Evolutionary conservation across 2,329 filamentous ascomycete species (phyloP), one percentile per base, ranked within the genome.

Genomic region (Ophiosphaerella narmari): DNA sequence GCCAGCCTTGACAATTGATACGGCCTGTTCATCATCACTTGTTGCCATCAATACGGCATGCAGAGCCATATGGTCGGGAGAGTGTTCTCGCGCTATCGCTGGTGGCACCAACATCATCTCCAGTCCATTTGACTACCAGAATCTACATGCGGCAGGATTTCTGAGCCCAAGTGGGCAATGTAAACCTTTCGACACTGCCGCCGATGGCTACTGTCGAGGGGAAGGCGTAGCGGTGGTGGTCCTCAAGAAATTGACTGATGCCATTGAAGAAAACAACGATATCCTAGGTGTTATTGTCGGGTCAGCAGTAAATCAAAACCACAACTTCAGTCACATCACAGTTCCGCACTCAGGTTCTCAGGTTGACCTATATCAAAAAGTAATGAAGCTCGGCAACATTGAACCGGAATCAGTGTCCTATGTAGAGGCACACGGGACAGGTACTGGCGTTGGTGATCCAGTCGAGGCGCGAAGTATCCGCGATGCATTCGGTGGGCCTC

Each of bases 281-380:
- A 70, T 50, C 14, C 55, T 65, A 7, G 70, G 46, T 7, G 58
- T 67, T 8, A 64, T 73, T 16, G 39, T 50, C 2, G 70, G 61
- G 2, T 62, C 72, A 1, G 63, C 54, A 3, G 75, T 72, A 2
- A 80, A 80, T 40, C 73, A 79, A 47, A 76, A 73, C 1, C 46
- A 39, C 2, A 46, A 57, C 2, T 33, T 60, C 1, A 37, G 35
- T 1, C 65, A 62, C 7, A 67, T 69, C 36, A 68, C 66, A 1
- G 24, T 43, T 8, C 56, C 66, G 1, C 38, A 55, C 39, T 55
- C 48, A 1, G 46, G 41, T 1, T 43, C 52, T 2, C 65, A 69
- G 38, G 23, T 39, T 8, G 6, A 13, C 8, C 41, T 65, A 1
- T 66, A 49, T 29, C n/a, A 31, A 2, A 39, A 57, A 2, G 43